These are phyloP conservation scores for Pterulicium gracile DNA, from an alignment of 1,284 basidiomycete genomes.

Conservation along the genomic window DNA sequence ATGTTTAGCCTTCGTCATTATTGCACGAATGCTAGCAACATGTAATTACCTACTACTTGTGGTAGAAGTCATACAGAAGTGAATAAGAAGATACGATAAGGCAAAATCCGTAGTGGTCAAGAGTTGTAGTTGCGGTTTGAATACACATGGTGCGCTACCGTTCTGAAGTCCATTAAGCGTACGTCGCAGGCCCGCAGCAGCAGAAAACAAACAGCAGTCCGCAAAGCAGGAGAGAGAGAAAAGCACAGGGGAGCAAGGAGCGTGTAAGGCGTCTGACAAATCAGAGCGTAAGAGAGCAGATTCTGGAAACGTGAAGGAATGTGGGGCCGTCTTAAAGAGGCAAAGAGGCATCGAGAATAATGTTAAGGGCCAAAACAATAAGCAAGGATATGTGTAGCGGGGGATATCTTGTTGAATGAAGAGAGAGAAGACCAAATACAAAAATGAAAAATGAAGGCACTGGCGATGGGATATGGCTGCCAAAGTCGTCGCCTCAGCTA, in stretches of 20 bases:
- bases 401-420: background rate
- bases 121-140: too few species aligned
- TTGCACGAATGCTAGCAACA: too few species aligned
- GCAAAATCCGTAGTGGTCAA: too few species aligned
- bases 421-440: background rate
- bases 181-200: background rate
- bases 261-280: background rate
- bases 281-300: background rate
- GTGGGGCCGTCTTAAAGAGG: conserved; percentile 1
- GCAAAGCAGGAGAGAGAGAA: background rate
- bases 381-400: background rate
- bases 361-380: background rate
- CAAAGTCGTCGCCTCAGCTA: background rate
- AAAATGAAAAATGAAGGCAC: background rate
- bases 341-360: background rate
- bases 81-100: too few species aligned
- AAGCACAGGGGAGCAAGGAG: background rate
- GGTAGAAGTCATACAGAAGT: too few species aligned
- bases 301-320: conserved; percentile 1
- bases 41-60: too few species aligned
- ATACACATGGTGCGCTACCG: too few species aligned
- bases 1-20: too few species aligned
- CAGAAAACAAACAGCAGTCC: background rate
- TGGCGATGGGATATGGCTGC: background rate
- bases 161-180: background rate